A percentile compares a stretch with the other conserved stretches of the same genome.
Conservation (phyloP, 208 protist genomes). For the Porcisia hertigi region DNA sequence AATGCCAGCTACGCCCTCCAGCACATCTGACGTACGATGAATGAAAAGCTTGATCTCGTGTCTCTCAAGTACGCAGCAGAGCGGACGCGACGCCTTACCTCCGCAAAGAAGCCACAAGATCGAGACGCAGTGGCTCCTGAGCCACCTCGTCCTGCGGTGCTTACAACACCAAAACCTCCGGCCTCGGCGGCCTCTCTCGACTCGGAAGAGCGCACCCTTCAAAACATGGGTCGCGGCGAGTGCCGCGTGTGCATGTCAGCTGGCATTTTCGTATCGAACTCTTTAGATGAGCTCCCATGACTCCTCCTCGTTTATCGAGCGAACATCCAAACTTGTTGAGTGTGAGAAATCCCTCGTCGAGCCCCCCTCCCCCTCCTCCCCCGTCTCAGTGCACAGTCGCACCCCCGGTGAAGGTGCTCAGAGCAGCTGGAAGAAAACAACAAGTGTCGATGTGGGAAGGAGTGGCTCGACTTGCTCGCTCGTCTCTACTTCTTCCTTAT, state of each 20-base stretch:
- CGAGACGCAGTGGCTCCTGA: conserved; percentile 39
- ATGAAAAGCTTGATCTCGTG: conserved; percentile 16
- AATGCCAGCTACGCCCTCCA: conserved; percentile 20
- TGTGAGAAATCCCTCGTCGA: not conserved
- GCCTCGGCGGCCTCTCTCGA: conserved; percentile 14
- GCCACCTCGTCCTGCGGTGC: conserved; percentile 27
- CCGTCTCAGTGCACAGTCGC: too few relatives aligned
- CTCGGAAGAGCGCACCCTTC: conserved; percentile 12
- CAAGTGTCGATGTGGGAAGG: not conserved
- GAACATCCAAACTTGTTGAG: not conserved
- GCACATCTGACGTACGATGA: conserved; percentile 10
- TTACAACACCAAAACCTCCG: conserved; percentile 12
- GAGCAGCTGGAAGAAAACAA: not conserved
- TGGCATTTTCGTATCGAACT: conserved; percentile 16
- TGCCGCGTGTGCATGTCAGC: conserved; percentile 34
- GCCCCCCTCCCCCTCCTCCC: too few relatives aligned
- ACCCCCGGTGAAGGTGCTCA: too few relatives aligned
- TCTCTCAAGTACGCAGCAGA: conserved; percentile 33
- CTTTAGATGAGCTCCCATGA: not conserved
- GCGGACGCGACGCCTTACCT: conserved; percentile 21
- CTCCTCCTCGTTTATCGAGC: not conserved
- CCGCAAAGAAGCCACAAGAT: conserved; percentile 15
- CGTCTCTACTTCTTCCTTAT: not conserved
- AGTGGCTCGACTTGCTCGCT: not conserved
- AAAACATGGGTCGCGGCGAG: conserved; percentile 25